Evolutionary conservation across 1,139 yeast species (phyloP), one percentile per base, ranked within the genome.

Genomic region (Yamadazyma atlantica): DNA sequence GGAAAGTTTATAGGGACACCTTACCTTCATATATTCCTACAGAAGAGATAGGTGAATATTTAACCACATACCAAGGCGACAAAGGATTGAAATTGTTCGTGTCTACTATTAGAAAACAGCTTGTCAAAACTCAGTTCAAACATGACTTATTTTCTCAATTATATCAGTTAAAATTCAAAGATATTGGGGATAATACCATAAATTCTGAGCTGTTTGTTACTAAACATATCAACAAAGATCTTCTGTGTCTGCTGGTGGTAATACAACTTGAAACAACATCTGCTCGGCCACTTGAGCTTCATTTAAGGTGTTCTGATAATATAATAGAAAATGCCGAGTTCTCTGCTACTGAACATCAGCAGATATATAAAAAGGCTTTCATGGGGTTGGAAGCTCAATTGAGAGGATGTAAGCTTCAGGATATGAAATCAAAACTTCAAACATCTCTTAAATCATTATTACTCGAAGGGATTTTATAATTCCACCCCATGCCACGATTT

Each of bases 1-100:
- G 74, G 74, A 43, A 46, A 15, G 52, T 68, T 2, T 59, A 58
- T 41, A 58, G 65, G 26, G 68, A 68, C 42, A 69, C 75, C 0
- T 43, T 69, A 10, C 73, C 74, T 11, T 4, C 24, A 11, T 19
- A 18, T 19, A 19, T 29, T 15, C 25, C 24, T 15, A 19, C 8
- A n/a, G 32, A 19, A 4, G 25, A 11, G 10, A 18, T 19, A 5
- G 18, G 16, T n/a, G 16, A 18, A 13, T 19, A 12, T 4, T 13
- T 29, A n/a, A 11, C n/a, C 4, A n/a, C 25, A 3, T 15, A 29
- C 4, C 8, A 7, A 4, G 10, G 19, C 9, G 24, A 29, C 4
- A 29, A 18, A 18, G 32, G 32, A 12, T 8, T 36, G 3, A 14
- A 7, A 6, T 14, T 16, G n/a, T 57, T 58, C 42, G 57, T 52